Evolutionary conservation across 2,329 filamentous ascomycete genomes (phyloP).

Genomic region (Zymoseptoria crescenta): DNA sequence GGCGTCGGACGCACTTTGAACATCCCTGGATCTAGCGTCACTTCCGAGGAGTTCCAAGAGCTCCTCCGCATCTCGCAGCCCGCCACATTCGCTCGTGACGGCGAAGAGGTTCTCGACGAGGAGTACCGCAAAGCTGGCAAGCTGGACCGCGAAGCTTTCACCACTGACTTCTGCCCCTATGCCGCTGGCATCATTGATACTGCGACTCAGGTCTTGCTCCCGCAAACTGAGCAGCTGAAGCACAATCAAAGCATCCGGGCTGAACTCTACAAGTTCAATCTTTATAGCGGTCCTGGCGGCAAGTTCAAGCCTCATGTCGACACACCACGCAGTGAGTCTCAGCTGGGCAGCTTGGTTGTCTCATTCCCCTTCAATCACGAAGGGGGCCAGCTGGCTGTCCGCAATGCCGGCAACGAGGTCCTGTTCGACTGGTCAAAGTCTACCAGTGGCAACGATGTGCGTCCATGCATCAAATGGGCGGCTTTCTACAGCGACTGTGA

Average conservation of each 20-base stretch:
- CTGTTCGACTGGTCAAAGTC: slow-evolving; percentile 37
- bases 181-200: slow-evolving; percentile 46
- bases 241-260: slow-evolving; percentile 27
- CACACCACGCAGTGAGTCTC: slow-evolving; percentile 19
- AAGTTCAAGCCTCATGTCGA: slow-evolving; percentile 24
- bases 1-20: neutral
- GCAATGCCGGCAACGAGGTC: slow-evolving; percentile 32
- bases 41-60: slow-evolving; percentile 1
- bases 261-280: slow-evolving; percentile 53
- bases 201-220: slow-evolving; percentile 41
- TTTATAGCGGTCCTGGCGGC: slow-evolving; percentile 23
- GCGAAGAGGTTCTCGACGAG: slow-evolving; percentile 45
- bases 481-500: slow-evolving; percentile 49
- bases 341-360: slow-evolving; percentile 22
- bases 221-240: slow-evolving; percentile 13
- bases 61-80: slow-evolving; percentile 28
- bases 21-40: neutral
- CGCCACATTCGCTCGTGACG: slow-evolving; percentile 43
- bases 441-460: neutral
- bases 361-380: slow-evolving; percentile 16
- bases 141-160: slow-evolving; percentile 42
- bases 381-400: slow-evolving; percentile 40
- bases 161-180: slow-evolving; percentile 44
- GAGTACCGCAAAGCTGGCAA: slow-evolving; percentile 47
- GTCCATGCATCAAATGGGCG: slow-evolving; percentile 36